Percentiles rank a stretch among this genome's conserved stretches.
phyloP scores from a whole-genome alignment of 208 protist species.

The Lotmaria passim region DNA sequence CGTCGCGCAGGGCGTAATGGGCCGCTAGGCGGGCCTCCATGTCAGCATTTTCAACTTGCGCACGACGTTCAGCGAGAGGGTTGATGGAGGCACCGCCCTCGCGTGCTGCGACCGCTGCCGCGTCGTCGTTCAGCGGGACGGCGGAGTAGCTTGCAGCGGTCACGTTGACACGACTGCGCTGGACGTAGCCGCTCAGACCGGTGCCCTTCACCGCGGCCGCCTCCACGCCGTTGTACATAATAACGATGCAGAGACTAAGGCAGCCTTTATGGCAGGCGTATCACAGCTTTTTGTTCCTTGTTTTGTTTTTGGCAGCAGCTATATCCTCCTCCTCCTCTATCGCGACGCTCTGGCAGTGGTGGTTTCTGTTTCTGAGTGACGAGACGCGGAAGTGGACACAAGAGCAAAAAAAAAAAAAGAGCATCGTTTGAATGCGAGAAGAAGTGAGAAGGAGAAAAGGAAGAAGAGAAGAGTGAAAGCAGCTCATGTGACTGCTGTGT shows the following conservation, averaged over 20 bases:
- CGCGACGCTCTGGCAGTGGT: too few relatives aligned
- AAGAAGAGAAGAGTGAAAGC: neutral
- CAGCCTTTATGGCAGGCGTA: neutral
- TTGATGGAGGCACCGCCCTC: constrained; percentile 53
- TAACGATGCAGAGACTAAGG: neutral
- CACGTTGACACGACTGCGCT: constrained; percentile 65
- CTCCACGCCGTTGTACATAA: constrained; percentile 87
- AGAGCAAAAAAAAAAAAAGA: neutral
- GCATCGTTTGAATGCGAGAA: neutral
- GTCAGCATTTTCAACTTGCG: constrained; percentile 72
- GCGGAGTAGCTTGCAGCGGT: constrained; percentile 27
- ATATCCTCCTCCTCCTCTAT: neutral
- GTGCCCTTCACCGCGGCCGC: constrained; percentile 73
- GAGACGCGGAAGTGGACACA: too few relatives aligned
- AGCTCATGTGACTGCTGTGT: too few relatives aligned
- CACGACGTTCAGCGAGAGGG: constrained; percentile 68
- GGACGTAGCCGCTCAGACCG: constrained; percentile 86
- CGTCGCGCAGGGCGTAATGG: constrained; percentile 61
- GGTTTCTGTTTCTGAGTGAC: too few relatives aligned
- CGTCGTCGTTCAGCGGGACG: constrained; percentile 32
- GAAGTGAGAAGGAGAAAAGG: neutral
- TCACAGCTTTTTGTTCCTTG: too few relatives aligned
- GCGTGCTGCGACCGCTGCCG: constrained; percentile 30
- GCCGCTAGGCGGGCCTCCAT: constrained; percentile 55
- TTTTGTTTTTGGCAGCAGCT: neutral